Percentiles rank a stretch among this genome's conserved stretches.
Evolutionary conservation across 805 yeast genomes (phyloP).

Genomic region (Candida krabiensis): DNA sequence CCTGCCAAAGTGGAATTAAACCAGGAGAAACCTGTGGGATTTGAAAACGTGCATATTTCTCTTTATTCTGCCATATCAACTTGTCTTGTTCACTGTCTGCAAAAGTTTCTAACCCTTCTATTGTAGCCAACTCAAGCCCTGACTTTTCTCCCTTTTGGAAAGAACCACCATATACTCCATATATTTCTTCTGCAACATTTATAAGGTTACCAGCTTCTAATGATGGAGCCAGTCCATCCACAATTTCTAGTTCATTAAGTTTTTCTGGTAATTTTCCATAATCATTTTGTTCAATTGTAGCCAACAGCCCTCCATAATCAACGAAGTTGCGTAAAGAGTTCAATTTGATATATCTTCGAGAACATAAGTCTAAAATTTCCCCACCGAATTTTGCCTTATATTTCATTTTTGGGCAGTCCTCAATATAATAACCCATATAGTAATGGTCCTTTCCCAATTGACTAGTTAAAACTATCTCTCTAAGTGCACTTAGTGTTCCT

Average conservation of each 20-base stretch:
- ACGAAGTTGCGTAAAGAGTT: conserved; percentile 29
- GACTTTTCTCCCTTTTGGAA: conserved; percentile 11
- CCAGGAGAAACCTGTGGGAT: conserved; percentile 50
- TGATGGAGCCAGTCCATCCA: conserved; percentile 13
- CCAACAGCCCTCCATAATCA: conserved; percentile 26
- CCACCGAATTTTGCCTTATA: conserved; percentile 83
- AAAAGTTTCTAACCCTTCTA: conserved; percentile 12
- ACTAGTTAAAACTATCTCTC: conserved; percentile 61
- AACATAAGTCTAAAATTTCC: conserved; percentile 58
- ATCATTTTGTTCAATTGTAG: conserved; percentile 1
- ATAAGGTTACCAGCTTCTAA: conserved; percentile 10
- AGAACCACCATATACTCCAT: conserved; percentile 37
- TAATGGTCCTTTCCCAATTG: conserved; percentile 54
- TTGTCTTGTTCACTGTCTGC: conserved; percentile 16
- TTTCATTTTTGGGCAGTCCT: conserved; percentile 78
- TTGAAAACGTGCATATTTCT: conserved; percentile 23
- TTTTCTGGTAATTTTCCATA: conserved; percentile 5
- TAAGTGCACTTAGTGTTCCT: conserved; percentile 75
- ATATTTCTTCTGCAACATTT: conserved; percentile 37
- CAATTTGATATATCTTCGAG: conserved; percentile 43
- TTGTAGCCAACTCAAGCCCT: conserved; percentile 3
- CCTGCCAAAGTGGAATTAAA: conserved; percentile 46
- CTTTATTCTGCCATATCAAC: conserved; percentile 11
- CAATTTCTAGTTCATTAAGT: conserved; percentile 3
- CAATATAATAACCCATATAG: conserved; percentile 78